Percentiles rank a stretch among this genome's conserved stretches.
phyloP scores from a whole-genome alignment of 2,329 filamentous ascomycete species.

The Aspergillus aculeatinus region DNA sequence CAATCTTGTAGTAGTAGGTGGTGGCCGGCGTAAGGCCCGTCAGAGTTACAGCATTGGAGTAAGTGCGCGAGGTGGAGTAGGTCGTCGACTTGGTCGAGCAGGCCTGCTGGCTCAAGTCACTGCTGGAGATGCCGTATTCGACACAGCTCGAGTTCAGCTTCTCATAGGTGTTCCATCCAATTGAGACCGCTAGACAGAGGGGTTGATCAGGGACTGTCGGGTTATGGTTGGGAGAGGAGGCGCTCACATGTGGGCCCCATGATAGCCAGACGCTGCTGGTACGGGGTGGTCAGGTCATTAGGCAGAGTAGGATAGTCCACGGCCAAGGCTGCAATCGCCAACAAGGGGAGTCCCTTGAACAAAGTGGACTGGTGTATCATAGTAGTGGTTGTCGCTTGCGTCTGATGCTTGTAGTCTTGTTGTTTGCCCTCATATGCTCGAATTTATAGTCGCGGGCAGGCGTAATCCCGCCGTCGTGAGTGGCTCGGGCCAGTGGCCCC shows the following conservation, averaged over 20 bases:
- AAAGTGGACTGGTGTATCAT: neutral
- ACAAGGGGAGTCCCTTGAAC: constrained; percentile 26
- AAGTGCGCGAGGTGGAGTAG: constrained; percentile 57
- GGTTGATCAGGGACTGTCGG: neutral
- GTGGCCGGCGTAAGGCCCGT: constrained; percentile 51
- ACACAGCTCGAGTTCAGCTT: constrained; percentile 51
- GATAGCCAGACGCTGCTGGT: constrained; percentile 55
- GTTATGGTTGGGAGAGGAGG: neutral
- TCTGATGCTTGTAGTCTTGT: neutral
- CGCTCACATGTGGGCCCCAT: constrained; percentile 50
- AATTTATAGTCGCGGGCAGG: neutral
- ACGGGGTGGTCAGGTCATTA: constrained; percentile 52
- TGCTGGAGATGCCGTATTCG: constrained; percentile 49
- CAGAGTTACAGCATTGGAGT: constrained; percentile 51
- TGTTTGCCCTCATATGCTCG: neutral
- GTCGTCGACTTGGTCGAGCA: constrained; percentile 52
- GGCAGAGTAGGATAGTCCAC: constrained; percentile 49
- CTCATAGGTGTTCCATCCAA: constrained; percentile 60
- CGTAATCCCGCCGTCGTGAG: neutral
- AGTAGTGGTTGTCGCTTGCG: neutral
- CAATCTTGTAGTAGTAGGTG: constrained; percentile 62
- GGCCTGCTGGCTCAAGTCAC: constrained; percentile 38
- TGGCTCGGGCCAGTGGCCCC: neutral
- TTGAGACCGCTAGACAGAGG: constrained; percentile 45
- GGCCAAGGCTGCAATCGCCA: constrained; percentile 27